Conservation (phyloP, 2,329 filamentous ascomycete genomes). For the Tricladium varicosporioides region DNA sequence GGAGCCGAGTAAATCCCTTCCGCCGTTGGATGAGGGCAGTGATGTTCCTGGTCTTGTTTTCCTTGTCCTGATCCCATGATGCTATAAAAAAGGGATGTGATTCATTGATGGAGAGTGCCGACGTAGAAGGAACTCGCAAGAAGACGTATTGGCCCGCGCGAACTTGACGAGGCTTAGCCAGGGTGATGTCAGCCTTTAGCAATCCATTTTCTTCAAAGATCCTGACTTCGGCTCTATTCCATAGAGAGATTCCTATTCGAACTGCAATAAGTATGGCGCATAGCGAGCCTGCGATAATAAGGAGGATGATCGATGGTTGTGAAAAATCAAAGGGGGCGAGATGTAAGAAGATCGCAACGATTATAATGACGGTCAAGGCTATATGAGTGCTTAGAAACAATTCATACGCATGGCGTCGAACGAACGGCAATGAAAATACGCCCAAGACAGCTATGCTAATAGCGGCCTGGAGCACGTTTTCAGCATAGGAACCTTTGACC, state of each 20-base stretch:
- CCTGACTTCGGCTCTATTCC: constrained; percentile 11
- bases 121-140: constrained; percentile 14
- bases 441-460: constrained; percentile 13
- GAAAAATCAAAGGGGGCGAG: constrained; percentile 9
- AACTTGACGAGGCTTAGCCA: constrained; percentile 10
- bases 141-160: constrained; percentile 11
- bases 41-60: constrained; percentile 10
- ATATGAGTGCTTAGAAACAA: not conserved
- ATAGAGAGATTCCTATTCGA: constrained; percentile 8
- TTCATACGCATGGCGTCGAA: constrained; percentile 1
- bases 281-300: constrained; percentile 12
- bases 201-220: constrained; percentile 15
- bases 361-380: constrained; percentile 1
- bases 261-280: constrained; percentile 4
- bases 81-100: constrained; percentile 14
- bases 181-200: constrained; percentile 10
- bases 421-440: constrained; percentile 14
- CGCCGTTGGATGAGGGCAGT: constrained; percentile 7
- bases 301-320: constrained; percentile 11
- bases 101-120: constrained; percentile 9
- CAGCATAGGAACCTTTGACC: constrained; percentile 12
- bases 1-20: constrained; percentile 11
- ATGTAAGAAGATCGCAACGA: constrained; percentile 12
- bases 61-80: constrained; percentile 8
- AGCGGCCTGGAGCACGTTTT: constrained; percentile 12